Conservation (phyloP, 768 basidiomycete species). For the Amanita rimosa region DNA sequence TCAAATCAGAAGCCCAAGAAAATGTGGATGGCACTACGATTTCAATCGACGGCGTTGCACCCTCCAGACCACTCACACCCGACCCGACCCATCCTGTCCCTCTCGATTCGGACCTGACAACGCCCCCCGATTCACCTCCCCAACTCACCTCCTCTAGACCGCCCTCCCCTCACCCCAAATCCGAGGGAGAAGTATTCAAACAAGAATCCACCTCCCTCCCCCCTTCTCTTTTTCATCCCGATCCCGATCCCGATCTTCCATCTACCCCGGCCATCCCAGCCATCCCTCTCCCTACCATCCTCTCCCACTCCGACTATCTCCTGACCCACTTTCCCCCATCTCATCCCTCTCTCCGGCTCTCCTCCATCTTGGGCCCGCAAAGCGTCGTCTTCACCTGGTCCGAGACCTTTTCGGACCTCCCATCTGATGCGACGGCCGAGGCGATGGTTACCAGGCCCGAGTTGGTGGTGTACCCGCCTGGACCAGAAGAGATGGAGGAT, state of each 20-base stretch:
- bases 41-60: background rate
- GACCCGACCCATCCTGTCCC: background rate
- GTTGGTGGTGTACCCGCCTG: conserved; percentile 44
- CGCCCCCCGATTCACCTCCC: background rate
- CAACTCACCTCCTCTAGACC: background rate
- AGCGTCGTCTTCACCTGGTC: conserved; percentile 73
- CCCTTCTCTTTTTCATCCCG: background rate
- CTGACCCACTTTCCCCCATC: conserved; percentile 47
- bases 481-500: conserved; percentile 21
- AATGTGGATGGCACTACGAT: background rate
- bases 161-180: background rate
- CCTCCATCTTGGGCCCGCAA: conserved; percentile 65
- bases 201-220: background rate
- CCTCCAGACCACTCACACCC: background rate
- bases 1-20: background rate
- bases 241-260: background rate
- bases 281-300: conserved; percentile 36
- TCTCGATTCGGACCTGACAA: background rate
- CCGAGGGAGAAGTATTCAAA: background rate
- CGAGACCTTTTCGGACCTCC: conserved; percentile 29
- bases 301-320: conserved; percentile 48
- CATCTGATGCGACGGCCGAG: conserved; percentile 47
- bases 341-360: conserved; percentile 39
- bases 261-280: conserved; percentile 9
- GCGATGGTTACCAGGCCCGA: conserved; percentile 43